Conservation (phyloP, 1,284 basidiomycete genomes). For the Paramarasmius palmivorus region DNA sequence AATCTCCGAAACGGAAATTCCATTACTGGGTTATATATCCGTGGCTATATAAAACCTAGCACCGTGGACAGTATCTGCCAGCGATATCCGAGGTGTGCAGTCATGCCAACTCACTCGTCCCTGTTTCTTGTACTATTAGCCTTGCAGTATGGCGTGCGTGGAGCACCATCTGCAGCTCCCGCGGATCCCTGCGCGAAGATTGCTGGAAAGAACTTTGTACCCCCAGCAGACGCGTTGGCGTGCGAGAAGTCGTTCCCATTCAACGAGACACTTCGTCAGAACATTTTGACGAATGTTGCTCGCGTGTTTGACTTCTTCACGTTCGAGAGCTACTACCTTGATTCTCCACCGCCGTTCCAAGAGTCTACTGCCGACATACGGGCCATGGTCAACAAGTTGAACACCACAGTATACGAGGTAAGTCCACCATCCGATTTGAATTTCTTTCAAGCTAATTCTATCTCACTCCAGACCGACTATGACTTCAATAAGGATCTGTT, state of each 20-base stretch:
- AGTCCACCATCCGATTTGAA: conserved; percentile 14
- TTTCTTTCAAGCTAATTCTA: not conserved
- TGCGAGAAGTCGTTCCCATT: conserved; percentile 64
- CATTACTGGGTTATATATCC: too few relatives aligned
- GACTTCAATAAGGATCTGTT: conserved; percentile 64
- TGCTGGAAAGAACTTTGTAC: conserved; percentile 47
- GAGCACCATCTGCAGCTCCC: conserved; percentile 20
- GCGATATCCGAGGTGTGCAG: too few relatives aligned
- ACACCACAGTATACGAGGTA: conserved; percentile 46
- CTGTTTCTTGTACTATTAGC: not conserved
- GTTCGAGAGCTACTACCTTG: conserved; percentile 62
- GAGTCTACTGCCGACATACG: conserved; percentile 60
- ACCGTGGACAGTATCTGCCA: too few relatives aligned
- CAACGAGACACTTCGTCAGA: conserved; percentile 62
- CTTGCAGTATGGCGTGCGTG: not conserved
- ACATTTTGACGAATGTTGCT: conserved; percentile 52
- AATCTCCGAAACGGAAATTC: too few relatives aligned
- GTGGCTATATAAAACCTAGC: too few relatives aligned
- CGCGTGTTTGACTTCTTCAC: conserved; percentile 67
- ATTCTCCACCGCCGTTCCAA: conserved; percentile 61
- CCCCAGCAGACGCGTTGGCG: conserved; percentile 54
- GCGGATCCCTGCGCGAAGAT: conserved; percentile 52
- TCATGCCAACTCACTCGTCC: too few relatives aligned
- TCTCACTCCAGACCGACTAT: conserved; percentile 63
- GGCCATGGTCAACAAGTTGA: conserved; percentile 46